Conservation (phyloP, 192 early-diverging fungal genomes). For the Backusella psychrophila region DNA sequence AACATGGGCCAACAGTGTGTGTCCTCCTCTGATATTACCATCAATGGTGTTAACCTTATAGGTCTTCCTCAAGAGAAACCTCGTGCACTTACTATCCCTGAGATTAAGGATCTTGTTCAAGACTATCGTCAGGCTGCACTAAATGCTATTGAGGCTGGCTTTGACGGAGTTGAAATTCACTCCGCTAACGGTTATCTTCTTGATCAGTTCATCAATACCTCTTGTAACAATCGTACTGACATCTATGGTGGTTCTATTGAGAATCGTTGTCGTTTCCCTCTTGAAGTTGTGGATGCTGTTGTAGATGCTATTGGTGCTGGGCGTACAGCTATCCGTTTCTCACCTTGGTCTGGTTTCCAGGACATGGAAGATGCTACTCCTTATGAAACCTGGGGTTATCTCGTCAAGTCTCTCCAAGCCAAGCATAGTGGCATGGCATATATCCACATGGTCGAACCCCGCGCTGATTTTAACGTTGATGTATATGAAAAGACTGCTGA, state of each 20-base stretch:
- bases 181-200: constrained; percentile 89
- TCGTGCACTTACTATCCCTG: constrained; percentile 9
- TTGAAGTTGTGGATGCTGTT: constrained; percentile 31
- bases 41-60: background rate
- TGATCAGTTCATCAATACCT: constrained; percentile 73
- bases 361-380: constrained; percentile 34
- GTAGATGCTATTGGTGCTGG: constrained; percentile 25
- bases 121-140: constrained; percentile 46
- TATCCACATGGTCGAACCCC: constrained; percentile 32
- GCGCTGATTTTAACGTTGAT: constrained; percentile 47
- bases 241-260: constrained; percentile 29
- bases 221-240: constrained; percentile 78
- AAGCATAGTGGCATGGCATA: constrained; percentile 31
- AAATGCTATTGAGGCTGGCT: constrained; percentile 76
- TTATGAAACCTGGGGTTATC: constrained; percentile 25
- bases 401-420: constrained; percentile 21
- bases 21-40: constrained; percentile 23
- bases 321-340: constrained; percentile 32
- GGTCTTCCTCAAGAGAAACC: constrained; percentile 15
- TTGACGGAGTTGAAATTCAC: constrained; percentile 90
- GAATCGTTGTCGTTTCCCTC: constrained; percentile 29
- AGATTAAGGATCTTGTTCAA: constrained; percentile 12
- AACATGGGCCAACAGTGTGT: constrained; percentile 6
- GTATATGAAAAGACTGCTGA: background rate
- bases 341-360: constrained; percentile 23